Conservation (phyloP, 805 yeast genomes). For the Danielia oregonensis region DNA sequence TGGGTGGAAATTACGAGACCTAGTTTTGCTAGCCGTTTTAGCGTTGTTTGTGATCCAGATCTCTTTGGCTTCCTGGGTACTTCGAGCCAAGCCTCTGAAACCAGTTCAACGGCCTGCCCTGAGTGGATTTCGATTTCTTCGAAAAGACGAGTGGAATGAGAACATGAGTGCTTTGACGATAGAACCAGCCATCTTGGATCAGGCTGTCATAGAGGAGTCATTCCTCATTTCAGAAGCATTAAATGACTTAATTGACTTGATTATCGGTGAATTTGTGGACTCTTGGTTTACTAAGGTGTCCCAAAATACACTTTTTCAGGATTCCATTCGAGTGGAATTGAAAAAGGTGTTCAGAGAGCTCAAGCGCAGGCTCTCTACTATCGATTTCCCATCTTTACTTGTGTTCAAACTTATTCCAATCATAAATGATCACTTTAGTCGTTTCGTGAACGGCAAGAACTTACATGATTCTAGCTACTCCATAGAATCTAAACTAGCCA, state of each 20-base stretch:
- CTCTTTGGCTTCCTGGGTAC: neutral
- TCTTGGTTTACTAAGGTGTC: conserved; percentile 55
- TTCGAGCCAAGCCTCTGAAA: neutral
- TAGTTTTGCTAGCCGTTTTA: conserved; percentile 1
- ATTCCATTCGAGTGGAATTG: conserved; percentile 43
- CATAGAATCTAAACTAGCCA: conserved; percentile 35
- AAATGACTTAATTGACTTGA: conserved; percentile 44
- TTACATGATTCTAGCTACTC: conserved; percentile 21
- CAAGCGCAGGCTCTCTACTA: conserved; percentile 33
- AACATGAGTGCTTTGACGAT: conserved; percentile 14
- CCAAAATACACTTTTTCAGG: conserved; percentile 24
- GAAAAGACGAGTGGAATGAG: conserved; percentile 26
- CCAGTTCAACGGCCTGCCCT: neutral
- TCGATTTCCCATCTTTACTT: conserved; percentile 56
- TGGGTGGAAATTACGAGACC: neutral
- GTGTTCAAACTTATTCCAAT: conserved; percentile 61
- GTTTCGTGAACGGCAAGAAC: conserved; percentile 30
- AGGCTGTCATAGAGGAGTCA: conserved; percentile 43
- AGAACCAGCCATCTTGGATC: conserved; percentile 12
- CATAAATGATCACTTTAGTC: conserved; percentile 58
- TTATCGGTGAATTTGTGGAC: conserved; percentile 51
- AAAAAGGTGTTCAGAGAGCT: conserved; percentile 39
- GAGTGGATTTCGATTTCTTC: conserved; percentile 6
- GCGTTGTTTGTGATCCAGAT: neutral
- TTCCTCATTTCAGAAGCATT: conserved; percentile 50